phyloP scores from a whole-genome alignment of 192 early-diverging fungal genomes.

The Coemansia sp. region DNA sequence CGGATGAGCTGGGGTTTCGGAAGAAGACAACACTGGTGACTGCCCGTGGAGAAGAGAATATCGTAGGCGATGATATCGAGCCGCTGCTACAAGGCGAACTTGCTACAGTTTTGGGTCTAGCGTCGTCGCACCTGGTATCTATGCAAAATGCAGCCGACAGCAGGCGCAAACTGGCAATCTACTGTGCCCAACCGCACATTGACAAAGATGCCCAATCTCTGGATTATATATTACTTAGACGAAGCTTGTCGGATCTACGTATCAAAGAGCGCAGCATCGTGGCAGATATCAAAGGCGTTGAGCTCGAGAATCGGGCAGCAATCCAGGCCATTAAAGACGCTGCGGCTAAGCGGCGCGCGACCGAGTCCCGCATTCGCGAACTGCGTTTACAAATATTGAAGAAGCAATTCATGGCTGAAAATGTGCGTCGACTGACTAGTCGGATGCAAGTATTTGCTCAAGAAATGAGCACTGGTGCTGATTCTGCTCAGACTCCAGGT shows the following conservation, averaged over 20 bases:
- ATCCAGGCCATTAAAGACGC: slow-evolving; percentile 31
- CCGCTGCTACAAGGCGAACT: slow-evolving; percentile 48
- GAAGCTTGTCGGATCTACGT: slow-evolving; percentile 4
- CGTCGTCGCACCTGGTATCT: slow-evolving; percentile 36
- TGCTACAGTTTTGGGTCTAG: slow-evolving; percentile 25
- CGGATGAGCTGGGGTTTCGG: slow-evolving; percentile 46
- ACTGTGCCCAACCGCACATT: slow-evolving; percentile 12
- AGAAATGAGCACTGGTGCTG: slow-evolving; percentile 27
- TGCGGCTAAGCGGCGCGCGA: slow-evolving; percentile 19
- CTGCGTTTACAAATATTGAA: slow-evolving; percentile 36
- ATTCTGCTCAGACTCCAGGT: not conserved
- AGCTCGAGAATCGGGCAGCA: slow-evolving; percentile 21
- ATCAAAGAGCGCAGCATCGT: slow-evolving; percentile 10
- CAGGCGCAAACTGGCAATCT: slow-evolving; percentile 25
- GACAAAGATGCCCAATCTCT: slow-evolving; percentile 6
- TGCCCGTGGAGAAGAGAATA: slow-evolving; percentile 44
- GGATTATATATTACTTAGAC: slow-evolving; percentile 16
- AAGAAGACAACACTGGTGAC: slow-evolving; percentile 41
- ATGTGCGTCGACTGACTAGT: slow-evolving; percentile 17
- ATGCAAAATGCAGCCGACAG: slow-evolving; percentile 19
- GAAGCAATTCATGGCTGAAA: slow-evolving; percentile 41
- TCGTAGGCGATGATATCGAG: slow-evolving; percentile 32
- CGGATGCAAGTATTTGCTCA: slow-evolving; percentile 27
- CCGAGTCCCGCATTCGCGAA: slow-evolving; percentile 26
- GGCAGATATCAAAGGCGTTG: slow-evolving; percentile 15